Base-by-base conservation (phyloP, 495 filamentous ascomycete genomes). In the Penicillium coffeae region DNA sequence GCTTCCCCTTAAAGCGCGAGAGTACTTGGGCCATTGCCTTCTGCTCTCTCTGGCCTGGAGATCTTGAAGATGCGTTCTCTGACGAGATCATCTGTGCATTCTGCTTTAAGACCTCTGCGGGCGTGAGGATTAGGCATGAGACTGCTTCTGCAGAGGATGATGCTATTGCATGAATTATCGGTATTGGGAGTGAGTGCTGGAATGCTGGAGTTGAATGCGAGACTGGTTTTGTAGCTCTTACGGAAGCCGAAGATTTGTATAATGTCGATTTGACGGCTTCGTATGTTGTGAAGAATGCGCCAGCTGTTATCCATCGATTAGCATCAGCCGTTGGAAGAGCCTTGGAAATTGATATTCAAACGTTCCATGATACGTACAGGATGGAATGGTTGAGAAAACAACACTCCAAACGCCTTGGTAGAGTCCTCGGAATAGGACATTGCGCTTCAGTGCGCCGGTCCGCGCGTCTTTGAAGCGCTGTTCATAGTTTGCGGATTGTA, bases 331-430 rank as follows among this genome's bases (percentile, higher is more conserved):
- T 16, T 25, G 21, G 21, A 15, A 42, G n/a, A 12, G 14, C 22
- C 14, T 4, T 9, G 19, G 21, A 5, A 7, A n/a, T n/a, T 25
- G 12, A 42, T 30, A 10, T 10, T 30, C 25, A 10, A 30, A 4
- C 25, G 25, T 10, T 44, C 3, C 27, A 20, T 30, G 21, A 38
- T 2, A 67, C 74, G 51, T 58, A 88, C 87, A 89, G 22, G 89
- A 87, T 3, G 91, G 91, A 19, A 95, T 75, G 0, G 91, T 95
- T 8, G 88, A 84, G n/a, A 96, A 64, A 4, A 95, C 83, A 2
- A 95, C 86, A 59, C 87, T 91, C 42, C 89, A 89, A 7, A 95
- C 79, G 3, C 91, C 90, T 66, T 95, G 90, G 56, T 96, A 95
- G 12, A 95, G 55, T 0, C 91, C 90, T 4, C 76, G 73, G 48